These are phyloP conservation scores for Pelargonium cotyledonis DNA, from an alignment of 441 rosid genomes.

Conservation along the genomic window DNA sequence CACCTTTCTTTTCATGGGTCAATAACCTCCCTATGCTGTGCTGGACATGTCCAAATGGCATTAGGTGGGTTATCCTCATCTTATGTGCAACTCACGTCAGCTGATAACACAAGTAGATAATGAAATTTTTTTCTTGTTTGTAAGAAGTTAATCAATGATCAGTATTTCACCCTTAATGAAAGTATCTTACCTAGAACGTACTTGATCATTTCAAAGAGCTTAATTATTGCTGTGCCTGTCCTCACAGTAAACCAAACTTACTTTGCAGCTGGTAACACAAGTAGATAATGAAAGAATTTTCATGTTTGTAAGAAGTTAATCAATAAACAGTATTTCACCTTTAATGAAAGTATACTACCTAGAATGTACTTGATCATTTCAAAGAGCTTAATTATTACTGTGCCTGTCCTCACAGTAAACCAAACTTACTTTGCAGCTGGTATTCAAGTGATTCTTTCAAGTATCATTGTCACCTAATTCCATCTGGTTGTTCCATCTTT, in stretches of 20 bases:
- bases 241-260: not conserved
- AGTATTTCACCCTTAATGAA: not conserved
- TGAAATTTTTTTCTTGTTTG: no score
- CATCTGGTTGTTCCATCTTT: slow-evolving; percentile 12
- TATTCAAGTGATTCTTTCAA: not conserved
- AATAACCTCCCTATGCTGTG: no score
- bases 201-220: not conserved
- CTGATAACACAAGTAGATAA: not conserved
- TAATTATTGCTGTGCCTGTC: not conserved
- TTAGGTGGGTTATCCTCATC: no score
- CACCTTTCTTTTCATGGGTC: no score
- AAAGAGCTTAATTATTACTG: not conserved
- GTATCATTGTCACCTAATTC: not conserved
- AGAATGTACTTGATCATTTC: not conserved
- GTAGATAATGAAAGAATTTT: not conserved
- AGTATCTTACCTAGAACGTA: not conserved
- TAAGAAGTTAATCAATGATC: no score
- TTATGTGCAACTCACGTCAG: not conserved
- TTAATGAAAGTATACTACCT: not conserved
- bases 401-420: not conserved
- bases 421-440: not conserved
- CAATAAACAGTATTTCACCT: not conserved
- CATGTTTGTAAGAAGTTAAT: no score
- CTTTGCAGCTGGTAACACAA: not conserved
- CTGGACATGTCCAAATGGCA: no score